Percentiles rank a stretch among this genome's conserved stretches.
phyloP scores from a whole-genome alignment of 441 rosid genomes.

The Pelargonium fulgidum region DNA sequence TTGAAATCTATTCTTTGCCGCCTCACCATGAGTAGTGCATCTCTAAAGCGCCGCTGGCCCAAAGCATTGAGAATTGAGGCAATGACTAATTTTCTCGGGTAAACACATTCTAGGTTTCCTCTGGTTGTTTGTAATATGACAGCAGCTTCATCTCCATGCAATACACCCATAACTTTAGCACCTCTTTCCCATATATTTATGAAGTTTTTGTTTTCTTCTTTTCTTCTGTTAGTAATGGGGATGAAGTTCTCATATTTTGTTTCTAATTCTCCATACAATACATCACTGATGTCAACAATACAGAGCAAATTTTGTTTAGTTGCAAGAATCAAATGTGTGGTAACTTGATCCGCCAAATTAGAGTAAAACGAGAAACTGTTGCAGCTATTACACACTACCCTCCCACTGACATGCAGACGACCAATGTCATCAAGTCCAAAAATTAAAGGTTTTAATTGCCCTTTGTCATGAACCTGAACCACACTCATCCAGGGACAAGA shows the following conservation, averaged over 20 bases:
- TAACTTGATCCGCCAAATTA: constrained; percentile 51
- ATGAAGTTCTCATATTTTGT: constrained; percentile 46
- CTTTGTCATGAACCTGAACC: constrained; percentile 36
- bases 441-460: constrained; percentile 41
- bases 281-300: constrained; percentile 59
- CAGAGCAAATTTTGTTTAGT: constrained; percentile 83
- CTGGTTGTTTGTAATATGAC: constrained; percentile 72
- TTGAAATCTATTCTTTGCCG: constrained; percentile 91
- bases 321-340: constrained; percentile 71
- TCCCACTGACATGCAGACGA: constrained; percentile 57
- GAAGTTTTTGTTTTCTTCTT: constrained; percentile 52
- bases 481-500: constrained; percentile 72
- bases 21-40: constrained; percentile 86
- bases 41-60: constrained; percentile 56
- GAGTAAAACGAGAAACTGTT: constrained; percentile 80
- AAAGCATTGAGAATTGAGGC: constrained; percentile 68
- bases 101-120: constrained; percentile 82
- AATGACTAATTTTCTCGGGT: constrained; percentile 84
- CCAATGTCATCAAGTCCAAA: constrained; percentile 85
- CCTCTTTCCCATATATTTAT: constrained; percentile 89
- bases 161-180: constrained; percentile 68
- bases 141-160: constrained; percentile 88
- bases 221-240: constrained; percentile 39
- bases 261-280: constrained; percentile 50
- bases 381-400: constrained; percentile 70